phyloP scores from a whole-genome alignment of 2,329 filamentous ascomycete genomes.

The Trichoderma polysporum region DNA sequence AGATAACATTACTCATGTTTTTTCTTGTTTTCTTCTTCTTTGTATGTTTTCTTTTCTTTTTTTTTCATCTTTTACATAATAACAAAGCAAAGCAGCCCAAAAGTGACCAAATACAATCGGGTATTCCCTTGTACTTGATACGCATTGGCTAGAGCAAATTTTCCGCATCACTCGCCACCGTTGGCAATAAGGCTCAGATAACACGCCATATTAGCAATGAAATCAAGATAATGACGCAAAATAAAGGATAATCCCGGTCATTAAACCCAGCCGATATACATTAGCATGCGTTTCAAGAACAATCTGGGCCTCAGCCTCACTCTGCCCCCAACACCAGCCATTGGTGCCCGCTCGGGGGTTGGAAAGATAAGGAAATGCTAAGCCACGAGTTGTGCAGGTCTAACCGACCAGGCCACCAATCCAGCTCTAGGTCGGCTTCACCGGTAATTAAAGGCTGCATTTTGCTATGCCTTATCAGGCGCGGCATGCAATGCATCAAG shows the following conservation, averaged over 20 bases:
- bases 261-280: background rate
- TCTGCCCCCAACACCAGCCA: background rate
- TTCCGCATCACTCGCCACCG: background rate
- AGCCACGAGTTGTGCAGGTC: background rate
- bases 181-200: background rate
- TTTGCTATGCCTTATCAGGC: background rate
- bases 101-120: background rate
- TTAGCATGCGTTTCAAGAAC: background rate
- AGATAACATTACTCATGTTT: no score
- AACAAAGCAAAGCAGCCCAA: background rate
- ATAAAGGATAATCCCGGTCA: background rate
- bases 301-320: background rate
- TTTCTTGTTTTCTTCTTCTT: background rate
- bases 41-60: background rate
- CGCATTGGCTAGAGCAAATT: background rate
- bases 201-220: background rate
- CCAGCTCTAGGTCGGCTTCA: background rate
- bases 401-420: background rate
- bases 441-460: background rate
- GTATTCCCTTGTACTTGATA: background rate
- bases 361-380: background rate
- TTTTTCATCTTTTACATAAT: background rate
- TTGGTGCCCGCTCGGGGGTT: background rate
- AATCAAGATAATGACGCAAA: background rate
- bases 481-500: background rate